Evolutionary conservation across 805 yeast species (phyloP), one percentile per base, ranked within the genome.

Genomic region (Groenewaldozyma salmanticensis): DNA sequence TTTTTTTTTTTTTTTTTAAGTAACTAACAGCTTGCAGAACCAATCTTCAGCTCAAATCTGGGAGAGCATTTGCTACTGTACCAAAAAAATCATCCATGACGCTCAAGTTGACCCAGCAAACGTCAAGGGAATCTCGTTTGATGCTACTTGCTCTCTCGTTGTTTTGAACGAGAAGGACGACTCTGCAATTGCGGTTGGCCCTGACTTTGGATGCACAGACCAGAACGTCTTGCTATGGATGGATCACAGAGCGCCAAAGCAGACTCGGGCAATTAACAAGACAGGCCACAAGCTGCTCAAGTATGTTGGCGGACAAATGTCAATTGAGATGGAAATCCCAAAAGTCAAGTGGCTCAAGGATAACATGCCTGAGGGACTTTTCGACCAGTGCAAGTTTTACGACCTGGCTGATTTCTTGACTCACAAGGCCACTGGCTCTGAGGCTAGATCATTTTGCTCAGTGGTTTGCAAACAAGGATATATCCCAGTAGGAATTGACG

Each of bases 291-390:
- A 74, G 55, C 76, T 84, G 43, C 70, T 92, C 55, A 81, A 84
- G 59, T 92, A 85, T 59, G 97, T 92, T 16, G 98, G 98, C 44
- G 97, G 97, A 16, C 80, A 79, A 53, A 90, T 92, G 96, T 87
- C 96, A 38, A 82, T 92, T 55, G 98, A 90, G 62, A 92, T 92
- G 97, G 97, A 92, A 59, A 71, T 92, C 50, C 98, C 98, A 46
- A 92, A 92, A 64, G 87, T 86, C 66, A 83, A 84, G 65, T 92
- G 98, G 98, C 72, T 92, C 56, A 90, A 90, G 60, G 79, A 82
- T 60, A 71, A 92, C 61, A 65, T 87, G 67, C 83, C 94, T 3
- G 64, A 66, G 27, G 75, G 68, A 13, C 62, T 40, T 64, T 82
- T 85, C 59, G 57, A 61, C 4, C 53, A 65, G 22, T 74, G 81